Base-by-base conservation (phyloP, 495 filamentous ascomycete genomes). In the Jackrogersella minutella region DNA sequence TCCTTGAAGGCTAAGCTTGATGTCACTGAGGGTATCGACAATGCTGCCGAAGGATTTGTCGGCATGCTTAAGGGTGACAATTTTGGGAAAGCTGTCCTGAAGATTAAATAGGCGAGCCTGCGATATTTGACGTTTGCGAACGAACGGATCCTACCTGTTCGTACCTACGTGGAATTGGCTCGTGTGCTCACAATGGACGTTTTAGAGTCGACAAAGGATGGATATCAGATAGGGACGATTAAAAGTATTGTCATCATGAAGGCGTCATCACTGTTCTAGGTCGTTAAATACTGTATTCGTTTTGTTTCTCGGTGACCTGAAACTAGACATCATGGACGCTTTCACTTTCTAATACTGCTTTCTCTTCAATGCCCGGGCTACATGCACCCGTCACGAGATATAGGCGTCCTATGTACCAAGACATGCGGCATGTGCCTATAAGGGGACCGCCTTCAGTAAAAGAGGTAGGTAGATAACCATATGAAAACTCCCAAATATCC, bases 1-100 rank as follows among this genome's bases (percentile, higher is more conserved):
- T 85, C 86, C 5, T 86, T 97, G 79, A 92, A 92, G 80, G 84
- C 86, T 26, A 85, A 90, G 74, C 80, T 87, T 54, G 79, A 82
- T 71, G 77, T 93, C 59, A 93, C 89, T 1, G 81, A 88, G 14
- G 94, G 93, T 14, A 92, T 97, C 62, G 94, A 97, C 55, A 90
- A 93, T 64, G 89, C 87, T 2, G 78, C 88, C 21, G 86, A 93
- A 52, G 94, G 91, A 8, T 82, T 97, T 41, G 66, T 97, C n/a
- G 92, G 89, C n/a, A 88, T 98, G 81, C 81, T 97, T 56, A 72
- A 89, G 73, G 93, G 93, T 26, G 88, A 92, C 77, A 98, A 98
- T 80, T 90, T 92, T 80, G 93, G 93, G 62, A 98, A 98, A 82
- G 91, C 93, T 30, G 85, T 96, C 19, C 63, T 97, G 64, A 90